Evolutionary conservation across 1,284 basidiomycete genomes (phyloP).

Genomic region (Apiotrichum akiyoshidainum): DNA sequence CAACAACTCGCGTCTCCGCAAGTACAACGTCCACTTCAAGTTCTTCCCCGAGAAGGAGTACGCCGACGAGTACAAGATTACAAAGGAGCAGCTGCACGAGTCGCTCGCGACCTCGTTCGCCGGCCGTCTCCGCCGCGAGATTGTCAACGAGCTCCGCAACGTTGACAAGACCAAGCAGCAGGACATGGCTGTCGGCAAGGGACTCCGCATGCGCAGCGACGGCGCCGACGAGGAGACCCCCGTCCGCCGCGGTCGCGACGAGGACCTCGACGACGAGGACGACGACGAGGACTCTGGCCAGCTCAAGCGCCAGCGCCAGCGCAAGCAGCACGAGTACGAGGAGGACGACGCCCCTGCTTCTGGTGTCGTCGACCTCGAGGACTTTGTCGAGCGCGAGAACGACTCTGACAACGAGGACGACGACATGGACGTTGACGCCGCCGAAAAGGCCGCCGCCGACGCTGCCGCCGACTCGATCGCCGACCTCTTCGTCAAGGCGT

Average conservation of each 20-base stretch:
- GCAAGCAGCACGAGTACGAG: slow-evolving; percentile 70
- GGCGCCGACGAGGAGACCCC: slow-evolving; percentile 49
- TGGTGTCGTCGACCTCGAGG: slow-evolving; percentile 58
- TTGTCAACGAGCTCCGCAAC: slow-evolving; percentile 80
- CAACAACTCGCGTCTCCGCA: slow-evolving; percentile 62
- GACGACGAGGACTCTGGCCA: slow-evolving; percentile 76
- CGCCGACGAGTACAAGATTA: slow-evolving; percentile 76
- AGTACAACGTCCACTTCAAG: slow-evolving; percentile 75
- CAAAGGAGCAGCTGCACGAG: slow-evolving; percentile 68
- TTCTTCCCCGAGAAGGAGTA: slow-evolving; percentile 90
- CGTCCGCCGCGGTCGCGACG: slow-evolving; percentile 47
- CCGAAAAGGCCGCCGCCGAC: slow-evolving; percentile 54
- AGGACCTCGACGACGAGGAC: slow-evolving; percentile 62
- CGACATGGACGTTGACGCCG: slow-evolving; percentile 50
- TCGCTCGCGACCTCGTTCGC: slow-evolving; percentile 77
- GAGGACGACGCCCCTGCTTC: slow-evolving; percentile 57
- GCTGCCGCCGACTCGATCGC: slow-evolving; percentile 49
- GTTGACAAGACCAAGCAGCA: slow-evolving; percentile 74
- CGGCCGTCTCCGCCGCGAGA: slow-evolving; percentile 78
- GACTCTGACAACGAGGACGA: slow-evolving; percentile 45
- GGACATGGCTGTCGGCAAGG: slow-evolving; percentile 83
- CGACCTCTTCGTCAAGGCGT: slow-evolving; percentile 54
- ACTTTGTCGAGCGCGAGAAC: slow-evolving; percentile 63
- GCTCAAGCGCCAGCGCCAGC: slow-evolving; percentile 61
- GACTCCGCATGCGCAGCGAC: slow-evolving; percentile 54